Evolutionary conservation across 83 land plant species (phyloP), one percentile per base, ranked within the genome.

Genomic region (Thuja plicata): DNA sequence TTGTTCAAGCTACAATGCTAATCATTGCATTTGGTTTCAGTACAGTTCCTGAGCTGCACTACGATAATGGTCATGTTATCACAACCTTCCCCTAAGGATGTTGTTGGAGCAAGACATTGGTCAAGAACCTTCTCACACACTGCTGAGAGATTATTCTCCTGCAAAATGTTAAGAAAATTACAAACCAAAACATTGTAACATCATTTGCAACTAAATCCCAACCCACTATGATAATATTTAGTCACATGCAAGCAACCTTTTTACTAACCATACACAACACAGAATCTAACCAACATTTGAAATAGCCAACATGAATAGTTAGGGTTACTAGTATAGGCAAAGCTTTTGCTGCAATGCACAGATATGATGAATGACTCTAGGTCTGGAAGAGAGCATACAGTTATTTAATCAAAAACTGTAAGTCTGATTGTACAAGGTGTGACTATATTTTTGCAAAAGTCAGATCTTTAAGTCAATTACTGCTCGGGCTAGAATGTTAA

Each of bases 41-140:
- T 46, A 45, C 86, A 45, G 46, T 82, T n/a, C 88, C 88, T 89
- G 40, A 92, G 88, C 81, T 92, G 91, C 41, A 92, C 93, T 88
- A 92, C 81, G 88, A 92, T 90, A 48, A 92, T 85, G 87, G 92
- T 92, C 93, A 92, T 92, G 57, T 92, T 92, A 88, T 92, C 93
- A 82, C 93, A 92, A 17, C 93, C 93, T 90, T 90, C 91, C 48
- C 88, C 87, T 54, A 79, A 66, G 27, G 82, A 30, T 45, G 88
- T 90, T 84, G 71, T 89, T 54, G 93, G 93, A 80, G 93, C 87
- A 89, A 92, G 87, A 84, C 93, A 92, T 46, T 86, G 62, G 80
- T 92, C 93, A 3, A 92, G 88, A 74, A 92, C 82, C 88, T 88
- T 90, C 88, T 90, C 93, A 70, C 93, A 92, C 37, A 92, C 52